A percentile compares a stretch with the other conserved stretches of the same genome.
phyloP scores from a whole-genome alignment of 2,329 filamentous ascomycete genomes.

The Fusarium xylarioides region DNA sequence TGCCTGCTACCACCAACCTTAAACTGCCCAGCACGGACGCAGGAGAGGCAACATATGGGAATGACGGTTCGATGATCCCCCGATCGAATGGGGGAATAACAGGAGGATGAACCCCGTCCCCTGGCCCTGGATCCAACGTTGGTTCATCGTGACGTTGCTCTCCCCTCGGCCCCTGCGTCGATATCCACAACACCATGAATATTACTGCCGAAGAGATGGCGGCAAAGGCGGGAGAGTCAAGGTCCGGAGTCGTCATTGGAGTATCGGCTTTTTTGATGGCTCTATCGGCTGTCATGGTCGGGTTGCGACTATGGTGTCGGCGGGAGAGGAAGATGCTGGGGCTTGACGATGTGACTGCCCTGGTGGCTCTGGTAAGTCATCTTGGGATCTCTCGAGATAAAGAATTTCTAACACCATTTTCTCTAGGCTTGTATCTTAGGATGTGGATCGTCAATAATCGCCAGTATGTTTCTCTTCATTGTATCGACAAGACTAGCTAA shows the following conservation, averaged over 20 bases:
- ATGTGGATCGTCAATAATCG: conserved; percentile 9
- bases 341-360: conserved; percentile 8
- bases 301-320: conserved; percentile 22
- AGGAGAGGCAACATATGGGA: rapidly evolving
- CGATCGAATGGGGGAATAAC: not conserved
- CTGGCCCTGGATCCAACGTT: not conserved
- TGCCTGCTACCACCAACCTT: not conserved
- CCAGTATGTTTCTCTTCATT: not conserved
- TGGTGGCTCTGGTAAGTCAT: conserved; percentile 7
- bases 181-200: not conserved
- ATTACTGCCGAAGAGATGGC: not conserved
- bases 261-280: conserved; percentile 1
- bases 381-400: rapidly evolving
- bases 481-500: not conserved
- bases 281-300: conserved; percentile 10
- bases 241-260: not conserved
- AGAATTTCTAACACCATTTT: not conserved
- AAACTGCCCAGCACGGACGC: not conserved
- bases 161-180: too few species aligned
- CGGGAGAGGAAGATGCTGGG: not conserved
- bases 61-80: not conserved
- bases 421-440: conserved; percentile 8
- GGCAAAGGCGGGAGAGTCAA: not conserved
- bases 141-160: not conserved
- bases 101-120: not conserved